Evolutionary conservation across 2,329 filamentous ascomycete genomes (phyloP).

Genomic region (Emydomyces testavorans): DNA sequence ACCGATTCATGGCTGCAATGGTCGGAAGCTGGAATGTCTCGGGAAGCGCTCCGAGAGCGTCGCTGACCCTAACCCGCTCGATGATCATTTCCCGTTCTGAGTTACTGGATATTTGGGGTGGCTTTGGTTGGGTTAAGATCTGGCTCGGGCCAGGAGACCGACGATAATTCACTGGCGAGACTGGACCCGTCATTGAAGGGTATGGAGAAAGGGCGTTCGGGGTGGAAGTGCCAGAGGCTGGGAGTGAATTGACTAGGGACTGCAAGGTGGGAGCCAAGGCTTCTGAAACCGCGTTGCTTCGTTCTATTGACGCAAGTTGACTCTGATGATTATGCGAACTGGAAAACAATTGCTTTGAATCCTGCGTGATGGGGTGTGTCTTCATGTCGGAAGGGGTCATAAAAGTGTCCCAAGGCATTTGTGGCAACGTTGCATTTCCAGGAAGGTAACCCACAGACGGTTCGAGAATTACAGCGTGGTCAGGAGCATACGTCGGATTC

Average conservation of each 20-base stretch:
- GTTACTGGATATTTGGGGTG: slow-evolving; percentile 72
- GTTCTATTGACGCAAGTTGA: slow-evolving; percentile 58
- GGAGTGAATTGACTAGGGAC: slow-evolving; percentile 60
- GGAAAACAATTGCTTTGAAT: slow-evolving; percentile 51
- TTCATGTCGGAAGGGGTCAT: slow-evolving; percentile 64
- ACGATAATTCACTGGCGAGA: slow-evolving; percentile 57
- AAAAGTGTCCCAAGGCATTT: slow-evolving; percentile 86
- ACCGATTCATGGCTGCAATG: slow-evolving; percentile 72
- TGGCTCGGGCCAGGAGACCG: slow-evolving; percentile 59
- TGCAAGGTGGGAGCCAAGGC: slow-evolving; percentile 54
- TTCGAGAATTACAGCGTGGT: slow-evolving; percentile 61
- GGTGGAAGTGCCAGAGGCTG: slow-evolving; percentile 56
- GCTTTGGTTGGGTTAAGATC: slow-evolving; percentile 52
- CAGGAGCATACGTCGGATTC: slow-evolving; percentile 56
- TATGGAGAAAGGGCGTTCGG: slow-evolving; percentile 65
- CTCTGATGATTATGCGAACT: slow-evolving; percentile 48
- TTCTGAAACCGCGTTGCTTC: slow-evolving; percentile 48
- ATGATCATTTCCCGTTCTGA: slow-evolving; percentile 76
- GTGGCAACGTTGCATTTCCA: slow-evolving; percentile 67
- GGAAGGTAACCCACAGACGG: slow-evolving; percentile 61
- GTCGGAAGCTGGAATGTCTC: slow-evolving; percentile 83
- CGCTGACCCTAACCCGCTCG: slow-evolving; percentile 70
- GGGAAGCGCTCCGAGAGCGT: slow-evolving; percentile 69
- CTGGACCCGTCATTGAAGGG: slow-evolving; percentile 54
- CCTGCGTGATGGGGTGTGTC: slow-evolving; percentile 53